Base-by-base conservation (phyloP, 1,284 basidiomycete species). In the Gymnopus androsaceus region DNA sequence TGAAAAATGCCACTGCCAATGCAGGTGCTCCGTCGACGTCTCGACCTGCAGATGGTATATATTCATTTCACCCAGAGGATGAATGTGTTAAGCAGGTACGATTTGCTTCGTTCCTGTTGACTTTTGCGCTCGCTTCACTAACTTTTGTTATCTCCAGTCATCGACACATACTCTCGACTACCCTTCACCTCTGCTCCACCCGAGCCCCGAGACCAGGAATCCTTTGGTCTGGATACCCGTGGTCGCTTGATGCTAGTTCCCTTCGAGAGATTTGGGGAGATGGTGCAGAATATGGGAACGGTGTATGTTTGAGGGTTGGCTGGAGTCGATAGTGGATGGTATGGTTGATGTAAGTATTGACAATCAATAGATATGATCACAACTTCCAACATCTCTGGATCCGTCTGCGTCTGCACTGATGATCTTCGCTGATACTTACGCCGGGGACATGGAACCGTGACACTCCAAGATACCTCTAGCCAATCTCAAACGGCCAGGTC, bases 11-110 rank as follows among this genome's bases (percentile, higher is more conserved):
- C 66, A 44, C 66, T 61, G 42, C 62, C 61, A n/a, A 61, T 50
- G 38, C 58, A n/a, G n/a, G n/a, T 60, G 63, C 64, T 46, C 60
- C 63, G 21, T 61, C 60, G 23, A 66, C 61, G 21, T 56, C 52
- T 46, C 63, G 67, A 4, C 73, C 77, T 9, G 63, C 64, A 0
- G 79, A 80, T 49, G 84, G 82, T 0, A 70, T 85, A 6, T 90
- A 86, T 64, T 74, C 84, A 0, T 95, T 92, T 74, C 94, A 97
- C 67, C 87, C 90, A 0, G 94, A 97, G 69, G 94, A 96, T 69
- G 87, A 88, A 49, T 76, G 78, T 51, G 85, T 94, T 48, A 80
- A 82, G 60, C 73, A 84, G 74, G 92, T 90, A 49, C 28, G 38
- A n/a, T n/a, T n/a, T 42, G 38, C 15, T 6, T 21, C 38, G 4